These are phyloP conservation scores for Saccharata proteae DNA, from an alignment of 2,329 filamentous ascomycete species.

Conservation along the genomic window DNA sequence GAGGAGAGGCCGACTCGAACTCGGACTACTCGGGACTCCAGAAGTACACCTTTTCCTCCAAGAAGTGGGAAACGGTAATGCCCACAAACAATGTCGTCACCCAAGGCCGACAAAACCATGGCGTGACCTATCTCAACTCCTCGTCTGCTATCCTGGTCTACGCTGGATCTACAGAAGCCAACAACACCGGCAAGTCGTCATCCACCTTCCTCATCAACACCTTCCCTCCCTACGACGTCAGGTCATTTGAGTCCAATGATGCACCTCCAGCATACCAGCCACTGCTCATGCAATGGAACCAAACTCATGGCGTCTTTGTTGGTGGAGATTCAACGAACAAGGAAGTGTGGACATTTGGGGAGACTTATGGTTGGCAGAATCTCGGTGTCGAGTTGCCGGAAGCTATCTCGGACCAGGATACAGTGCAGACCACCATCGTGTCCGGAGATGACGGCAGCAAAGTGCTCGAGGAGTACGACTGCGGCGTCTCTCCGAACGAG, in stretches of 20 bases:
- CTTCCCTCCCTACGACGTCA: conserved; percentile 50
- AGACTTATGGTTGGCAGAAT: conserved; percentile 51
- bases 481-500: conserved; percentile 59
- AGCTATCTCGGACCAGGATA: conserved; percentile 47
- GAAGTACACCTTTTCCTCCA: conserved; percentile 45
- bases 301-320: conserved; percentile 58
- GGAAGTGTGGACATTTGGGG: conserved; percentile 60
- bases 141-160: conserved; percentile 68
- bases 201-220: conserved; percentile 66
- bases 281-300: conserved; percentile 62
- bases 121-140: conserved; percentile 59
- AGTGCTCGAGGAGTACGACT: conserved; percentile 66
- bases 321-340: conserved; percentile 58
- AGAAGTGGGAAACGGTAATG: conserved; percentile 46
- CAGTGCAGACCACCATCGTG: conserved; percentile 54
- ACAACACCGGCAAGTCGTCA: conserved; percentile 44
- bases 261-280: conserved; percentile 52
- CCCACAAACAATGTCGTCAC: conserved; percentile 40
- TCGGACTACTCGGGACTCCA: conserved; percentile 64
- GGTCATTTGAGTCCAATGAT: conserved; percentile 45
- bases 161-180: conserved; percentile 57
- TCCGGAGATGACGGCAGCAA: conserved; percentile 64
- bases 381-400: conserved; percentile 52
- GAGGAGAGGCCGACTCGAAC: conserved; percentile 39
- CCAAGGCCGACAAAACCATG: conserved; percentile 62